Evolutionary conservation across 345 rosid genomes (phyloP), one percentile per base, ranked within the genome.

Genomic region (Trapa incisa): DNA sequence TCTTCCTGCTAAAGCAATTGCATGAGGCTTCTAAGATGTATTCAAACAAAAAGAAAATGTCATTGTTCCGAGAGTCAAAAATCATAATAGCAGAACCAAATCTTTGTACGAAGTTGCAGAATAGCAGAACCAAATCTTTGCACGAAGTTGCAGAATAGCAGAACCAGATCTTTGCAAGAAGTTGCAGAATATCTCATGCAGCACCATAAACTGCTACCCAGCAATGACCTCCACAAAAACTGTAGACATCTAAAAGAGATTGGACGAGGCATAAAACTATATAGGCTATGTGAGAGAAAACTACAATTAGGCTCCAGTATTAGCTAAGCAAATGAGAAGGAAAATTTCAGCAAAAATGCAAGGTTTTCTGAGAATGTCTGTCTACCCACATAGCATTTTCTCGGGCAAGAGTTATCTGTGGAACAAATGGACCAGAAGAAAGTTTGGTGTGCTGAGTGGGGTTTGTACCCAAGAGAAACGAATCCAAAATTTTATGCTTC

Each of bases 401-500:
- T 41, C 43, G 16, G 17, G 57, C 22, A 52, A 52, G 3, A 17
- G 57, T 17, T 4, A 16, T 17, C 57, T 7, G n/a, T 52, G 29
- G 29, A 52, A 61, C 9, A 35, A 16, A 61, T 35, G 65, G 32
- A 16, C 47, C 11, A 11, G 39, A 15, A 37, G 32, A 64, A 33
- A 61, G 7, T 6, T 6, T 61, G 12, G 37, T 39, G 11, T 61
- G 6, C 11, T 35, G 47, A 64, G 17, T 17, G 47, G 6, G 32
- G 65, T 32, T 16, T 33, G 39, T 38, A 64, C 47, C 47, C 10
- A 13, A 37, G 10, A 62, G 17, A 9, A 10, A 33, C 47, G 17
- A 64, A 43, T 17, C 66, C 13, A 16, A 29, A 64, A 37, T 39
- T 37, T 83, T 83, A 94, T 62, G 99, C 97, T 85, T 91, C 91